These are phyloP conservation scores for Rhizophora mangle DNA, from an alignment of 345 rosid species.

Conservation along the genomic window DNA sequence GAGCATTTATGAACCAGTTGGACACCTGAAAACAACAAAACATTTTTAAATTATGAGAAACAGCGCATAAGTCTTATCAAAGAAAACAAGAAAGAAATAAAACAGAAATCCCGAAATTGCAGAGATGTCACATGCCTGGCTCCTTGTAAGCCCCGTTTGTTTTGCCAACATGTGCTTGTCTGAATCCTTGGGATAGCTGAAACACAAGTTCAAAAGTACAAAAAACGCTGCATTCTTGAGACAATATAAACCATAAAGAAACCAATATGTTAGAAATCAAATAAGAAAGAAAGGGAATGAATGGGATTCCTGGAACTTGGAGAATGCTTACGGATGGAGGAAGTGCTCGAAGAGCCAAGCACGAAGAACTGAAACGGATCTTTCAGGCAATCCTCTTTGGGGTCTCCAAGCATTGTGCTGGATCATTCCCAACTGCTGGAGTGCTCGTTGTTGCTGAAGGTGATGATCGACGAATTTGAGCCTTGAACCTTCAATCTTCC, in stretches of 20 bases:
- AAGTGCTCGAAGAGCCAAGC: constrained; percentile 99
- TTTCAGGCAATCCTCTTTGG: constrained; percentile 91
- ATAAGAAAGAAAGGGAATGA: neutral
- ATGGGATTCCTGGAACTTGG: too few relatives aligned
- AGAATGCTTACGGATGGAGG: constrained; percentile 77
- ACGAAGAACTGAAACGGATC: constrained; percentile 92
- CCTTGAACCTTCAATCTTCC: constrained; percentile 80
- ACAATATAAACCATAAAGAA: too few relatives aligned
- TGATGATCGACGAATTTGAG: constrained; percentile 92
- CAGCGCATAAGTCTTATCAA: too few relatives aligned
- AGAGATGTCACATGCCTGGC: constrained; percentile 49
- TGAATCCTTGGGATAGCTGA: constrained; percentile 93
- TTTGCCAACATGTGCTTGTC: constrained; percentile 92
- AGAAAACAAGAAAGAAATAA: neutral
- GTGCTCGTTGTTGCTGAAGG: constrained; percentile 88
- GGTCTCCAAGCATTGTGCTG: constrained; percentile 99
- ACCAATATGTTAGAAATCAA: neutral
- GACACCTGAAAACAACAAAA: constrained; percentile 55
- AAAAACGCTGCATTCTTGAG: neutral
- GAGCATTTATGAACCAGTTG: constrained; percentile 97
- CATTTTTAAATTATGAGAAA: neutral
- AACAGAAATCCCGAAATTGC: neutral
- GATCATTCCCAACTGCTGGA: constrained; percentile 93
- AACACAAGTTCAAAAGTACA: constrained; percentile 2
- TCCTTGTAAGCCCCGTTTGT: constrained; percentile 92